Percentiles rank a stretch among this genome's conserved stretches.
These are phyloP conservation scores for Neonectria punicea DNA, from an alignment of 2,329 filamentous ascomycete species.

Conservation along the genomic window DNA sequence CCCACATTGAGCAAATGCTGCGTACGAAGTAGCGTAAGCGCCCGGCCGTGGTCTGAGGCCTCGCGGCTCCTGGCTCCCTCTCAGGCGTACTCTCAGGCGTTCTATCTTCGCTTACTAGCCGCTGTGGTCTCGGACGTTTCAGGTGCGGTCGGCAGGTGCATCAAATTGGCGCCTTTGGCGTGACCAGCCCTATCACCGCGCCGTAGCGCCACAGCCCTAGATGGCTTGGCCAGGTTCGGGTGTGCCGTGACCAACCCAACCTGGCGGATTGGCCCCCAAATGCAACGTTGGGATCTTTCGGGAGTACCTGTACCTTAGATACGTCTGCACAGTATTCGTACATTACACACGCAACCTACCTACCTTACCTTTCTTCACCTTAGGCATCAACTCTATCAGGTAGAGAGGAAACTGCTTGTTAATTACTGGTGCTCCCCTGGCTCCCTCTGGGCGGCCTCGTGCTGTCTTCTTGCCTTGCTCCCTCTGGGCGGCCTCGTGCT, in stretches of 20 bases:
- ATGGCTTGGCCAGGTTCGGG: not conserved
- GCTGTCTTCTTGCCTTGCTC: not conserved
- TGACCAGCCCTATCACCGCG: constrained; percentile 12
- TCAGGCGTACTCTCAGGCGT: constrained; percentile 6
- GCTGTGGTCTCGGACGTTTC: constrained; percentile 18
- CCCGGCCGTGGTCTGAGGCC: not conserved
- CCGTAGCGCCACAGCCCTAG: not conserved
- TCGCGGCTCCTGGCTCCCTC: not conserved
- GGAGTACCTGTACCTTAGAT: not conserved
- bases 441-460: not conserved
- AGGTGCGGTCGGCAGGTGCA: constrained; percentile 10
- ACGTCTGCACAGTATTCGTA: not conserved
- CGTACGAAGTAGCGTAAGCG: constrained; percentile 54
- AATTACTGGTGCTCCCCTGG: not conserved
- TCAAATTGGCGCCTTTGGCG: constrained; percentile 14
- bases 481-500: not conserved
- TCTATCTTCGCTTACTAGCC: not conserved
- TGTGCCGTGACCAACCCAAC: constrained; percentile 4
- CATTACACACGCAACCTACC: not conserved
- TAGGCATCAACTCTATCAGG: too few species aligned
- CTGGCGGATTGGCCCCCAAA: constrained; percentile 13
- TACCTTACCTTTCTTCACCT: too few species aligned
- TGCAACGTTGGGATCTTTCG: not conserved
- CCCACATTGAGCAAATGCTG: constrained; percentile 91
- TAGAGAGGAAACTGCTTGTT: not conserved